Evolutionary conservation across 208 protist species (phyloP).

Genomic region (Trypanosoma cruzi): DNA sequence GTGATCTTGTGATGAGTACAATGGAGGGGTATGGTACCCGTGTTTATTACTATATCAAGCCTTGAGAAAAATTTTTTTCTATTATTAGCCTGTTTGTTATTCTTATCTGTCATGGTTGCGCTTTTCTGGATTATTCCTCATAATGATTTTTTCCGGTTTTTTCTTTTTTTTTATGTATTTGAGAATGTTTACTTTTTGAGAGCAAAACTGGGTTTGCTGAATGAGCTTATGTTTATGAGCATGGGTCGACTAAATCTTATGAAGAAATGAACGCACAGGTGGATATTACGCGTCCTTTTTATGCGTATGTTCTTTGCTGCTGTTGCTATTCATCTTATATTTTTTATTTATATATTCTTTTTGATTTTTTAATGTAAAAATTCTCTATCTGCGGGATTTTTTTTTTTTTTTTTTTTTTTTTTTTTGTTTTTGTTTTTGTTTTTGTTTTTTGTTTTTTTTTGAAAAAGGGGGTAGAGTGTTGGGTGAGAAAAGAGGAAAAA

Average conservation of each 20-base stretch:
- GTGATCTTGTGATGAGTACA: slow-evolving; percentile 92
- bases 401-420: slow-evolving; percentile 19
- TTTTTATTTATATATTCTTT: background rate
- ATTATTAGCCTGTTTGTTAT: slow-evolving; percentile 28
- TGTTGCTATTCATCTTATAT: background rate
- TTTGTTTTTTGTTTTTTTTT: background rate
- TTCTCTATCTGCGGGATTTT: slow-evolving; percentile 3
- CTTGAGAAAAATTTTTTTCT: slow-evolving; percentile 20
- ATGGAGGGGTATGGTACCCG: slow-evolving; percentile 95
- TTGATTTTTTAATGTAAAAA: slow-evolving; percentile 5
- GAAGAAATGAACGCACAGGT: background rate
- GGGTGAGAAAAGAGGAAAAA: background rate
- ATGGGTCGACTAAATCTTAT: background rate
- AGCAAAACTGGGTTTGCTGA: too few relatives aligned
- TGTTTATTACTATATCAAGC: slow-evolving; percentile 92
- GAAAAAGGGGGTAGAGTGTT: background rate
- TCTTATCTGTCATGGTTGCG: too few relatives aligned
- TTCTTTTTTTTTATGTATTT: slow-evolving; percentile 33
- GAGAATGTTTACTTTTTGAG: slow-evolving; percentile 1
- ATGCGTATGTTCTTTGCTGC: background rate
- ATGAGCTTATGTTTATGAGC: too few relatives aligned
- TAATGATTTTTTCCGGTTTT: slow-evolving; percentile 15
- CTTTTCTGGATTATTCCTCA: too few relatives aligned
- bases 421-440: slow-evolving; percentile 22
- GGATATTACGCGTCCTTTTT: background rate